Percentiles rank a stretch among this genome's conserved stretches.
phyloP scores from a whole-genome alignment of 208 protist species.

The Leptomonas pyrrhocoris region DNA sequence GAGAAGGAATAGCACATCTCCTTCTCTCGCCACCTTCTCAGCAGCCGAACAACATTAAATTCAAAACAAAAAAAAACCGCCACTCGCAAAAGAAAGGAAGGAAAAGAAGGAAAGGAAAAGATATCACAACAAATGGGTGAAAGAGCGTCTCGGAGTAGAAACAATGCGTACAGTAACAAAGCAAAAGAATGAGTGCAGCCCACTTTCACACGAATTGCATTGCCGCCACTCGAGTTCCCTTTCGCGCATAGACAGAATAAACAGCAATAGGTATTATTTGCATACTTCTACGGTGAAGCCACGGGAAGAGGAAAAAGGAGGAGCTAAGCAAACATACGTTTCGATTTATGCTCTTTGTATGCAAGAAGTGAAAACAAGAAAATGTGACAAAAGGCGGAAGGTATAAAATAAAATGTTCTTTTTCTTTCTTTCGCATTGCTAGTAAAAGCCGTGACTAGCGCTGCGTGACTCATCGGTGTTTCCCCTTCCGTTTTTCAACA shows the following conservation, averaged over 20 bases:
- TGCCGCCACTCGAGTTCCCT: slow-evolving; percentile 3
- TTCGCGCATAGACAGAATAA: slow-evolving; percentile 25
- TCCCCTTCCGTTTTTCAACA: neutral
- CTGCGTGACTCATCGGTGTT: no score
- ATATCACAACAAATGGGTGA: neutral
- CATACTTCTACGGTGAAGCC: neutral
- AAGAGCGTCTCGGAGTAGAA: slow-evolving; percentile 13
- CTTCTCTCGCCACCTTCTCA: no score
- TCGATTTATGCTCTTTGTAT: neutral
- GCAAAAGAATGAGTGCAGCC: slow-evolving; percentile 5
- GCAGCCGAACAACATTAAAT: no score
- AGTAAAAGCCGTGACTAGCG: slow-evolving; percentile 9
- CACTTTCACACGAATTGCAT: slow-evolving; percentile 11
- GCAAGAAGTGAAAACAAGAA: neutral
- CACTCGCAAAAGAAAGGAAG: slow-evolving; percentile 13
- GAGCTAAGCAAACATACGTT: neutral
- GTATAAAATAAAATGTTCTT: slow-evolving; percentile 4
- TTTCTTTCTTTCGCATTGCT: neutral
- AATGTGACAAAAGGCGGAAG: neutral
- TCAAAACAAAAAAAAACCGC: neutral
- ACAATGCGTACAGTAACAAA: slow-evolving; percentile 17
- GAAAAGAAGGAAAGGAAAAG: slow-evolving; percentile 14
- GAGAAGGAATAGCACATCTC: no score
- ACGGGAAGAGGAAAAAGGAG: neutral
- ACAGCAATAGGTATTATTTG: neutral